Conservation (phyloP, 75 land plant genomes). For the Sequoiadendron giganteum region DNA sequence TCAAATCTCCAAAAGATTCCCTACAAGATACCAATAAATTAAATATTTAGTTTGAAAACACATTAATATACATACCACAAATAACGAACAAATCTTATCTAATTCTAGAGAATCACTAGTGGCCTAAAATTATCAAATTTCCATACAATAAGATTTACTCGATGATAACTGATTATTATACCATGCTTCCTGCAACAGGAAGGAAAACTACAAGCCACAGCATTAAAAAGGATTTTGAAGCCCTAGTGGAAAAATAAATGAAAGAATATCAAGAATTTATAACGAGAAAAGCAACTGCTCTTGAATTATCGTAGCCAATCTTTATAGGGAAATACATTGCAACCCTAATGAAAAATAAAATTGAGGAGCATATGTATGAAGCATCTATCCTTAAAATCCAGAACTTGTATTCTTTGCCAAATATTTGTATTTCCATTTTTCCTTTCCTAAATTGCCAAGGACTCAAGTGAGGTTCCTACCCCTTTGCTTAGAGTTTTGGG, state of each 20-base stretch:
- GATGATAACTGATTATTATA: neutral
- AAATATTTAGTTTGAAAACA: neutral
- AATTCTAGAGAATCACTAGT: neutral
- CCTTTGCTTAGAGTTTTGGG: neutral
- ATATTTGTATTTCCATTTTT: neutral
- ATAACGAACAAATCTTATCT: neutral
- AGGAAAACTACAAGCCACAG: neutral
- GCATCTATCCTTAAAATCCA: neutral
- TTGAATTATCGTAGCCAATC: neutral
- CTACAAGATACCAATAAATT: conserved; percentile 16
- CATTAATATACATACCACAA: neutral
- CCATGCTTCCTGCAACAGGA: neutral
- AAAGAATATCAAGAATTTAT: neutral
- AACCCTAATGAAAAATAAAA: no score
- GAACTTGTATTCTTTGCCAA: neutral
- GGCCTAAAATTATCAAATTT: neutral
- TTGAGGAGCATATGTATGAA: no score
- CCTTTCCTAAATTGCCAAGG: neutral
- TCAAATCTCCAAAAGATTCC: conserved; percentile 79
- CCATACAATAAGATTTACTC: neutral
- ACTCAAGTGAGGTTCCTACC: neutral
- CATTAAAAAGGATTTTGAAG: neutral
- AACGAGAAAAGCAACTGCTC: neutral
- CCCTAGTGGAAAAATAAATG: neutral
- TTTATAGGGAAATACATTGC: no score